Evolutionary conservation across 1,284 basidiomycete species (phyloP), one percentile per base, ranked within the genome.

Genomic region (Ustilago curta): DNA sequence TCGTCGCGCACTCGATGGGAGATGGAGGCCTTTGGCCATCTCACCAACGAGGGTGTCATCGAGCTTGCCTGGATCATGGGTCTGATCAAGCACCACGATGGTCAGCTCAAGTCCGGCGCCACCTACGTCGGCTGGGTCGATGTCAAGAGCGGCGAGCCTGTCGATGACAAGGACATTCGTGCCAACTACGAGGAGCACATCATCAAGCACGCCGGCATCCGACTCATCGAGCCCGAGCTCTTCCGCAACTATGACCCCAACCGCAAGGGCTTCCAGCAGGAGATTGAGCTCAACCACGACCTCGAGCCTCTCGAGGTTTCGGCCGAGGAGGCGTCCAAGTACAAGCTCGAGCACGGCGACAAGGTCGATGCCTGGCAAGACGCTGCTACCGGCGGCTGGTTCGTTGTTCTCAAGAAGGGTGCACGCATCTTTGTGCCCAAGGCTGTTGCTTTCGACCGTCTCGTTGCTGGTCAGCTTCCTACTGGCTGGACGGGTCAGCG

Each of bases 51-150:
- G 86, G 96, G 95, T 48, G 93, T 93, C 84, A 97, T 99, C 81
- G 96, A 99, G 88, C 95, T 99, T 92, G 95, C 96, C 16, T 99
- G 96, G 95, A 92, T 97, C 87, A 98, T 97, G 93, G 95, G 97
- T 48, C 90, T 90, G 86, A 97, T 98, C 89, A 97, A 96, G 87
- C 94, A 98, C 88, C 95, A 97, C 85, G 93, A 99, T 79, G 97
- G 96, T 21, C 93, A 93, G 68, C 89, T 99, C 82, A 95, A 97
- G 87, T 72, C 59, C 16, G 79, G 77, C 32, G 91, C 93, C 80
- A 88, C 96, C 44, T 93, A 98, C 84, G 96, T 99, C 80, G 96
- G 96, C 50, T 99, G 96, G 96, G 94, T 98, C 58, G 96, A 98
- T 82, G 90, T 90, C 82, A 96, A 97, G 88, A 90, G 91, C n/a